A percentile compares a stretch with the other conserved stretches of the same genome.
phyloP scores from a whole-genome alignment of 495 filamentous ascomycete genomes.

The Parathielavia hyrcaniae region DNA sequence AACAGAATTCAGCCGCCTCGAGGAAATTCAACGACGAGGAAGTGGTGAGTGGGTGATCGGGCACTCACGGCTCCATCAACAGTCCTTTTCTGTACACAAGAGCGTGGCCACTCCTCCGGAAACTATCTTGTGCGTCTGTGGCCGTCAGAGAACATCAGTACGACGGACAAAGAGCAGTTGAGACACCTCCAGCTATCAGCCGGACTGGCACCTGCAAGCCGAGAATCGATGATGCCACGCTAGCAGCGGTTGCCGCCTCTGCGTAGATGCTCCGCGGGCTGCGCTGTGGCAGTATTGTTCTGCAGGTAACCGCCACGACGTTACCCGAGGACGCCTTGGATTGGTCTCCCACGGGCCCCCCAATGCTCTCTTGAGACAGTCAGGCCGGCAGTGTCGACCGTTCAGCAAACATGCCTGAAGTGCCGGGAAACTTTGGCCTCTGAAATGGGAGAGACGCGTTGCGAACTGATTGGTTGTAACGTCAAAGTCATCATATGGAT shows the following conservation, averaged over 20 bases:
- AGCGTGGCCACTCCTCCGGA: constrained; percentile 7
- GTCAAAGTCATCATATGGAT: too few species aligned
- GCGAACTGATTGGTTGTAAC: too few species aligned
- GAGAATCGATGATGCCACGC: constrained; percentile 12
- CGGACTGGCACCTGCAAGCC: not conserved
- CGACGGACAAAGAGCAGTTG: not conserved
- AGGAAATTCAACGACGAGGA: not conserved
- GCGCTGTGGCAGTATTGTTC: not conserved
- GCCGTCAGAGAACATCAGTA: not conserved
- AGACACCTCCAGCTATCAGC: constrained; percentile 16
- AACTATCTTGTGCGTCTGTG: not conserved
- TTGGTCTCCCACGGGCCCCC: constrained; percentile 1
- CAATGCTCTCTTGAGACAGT: too few species aligned
- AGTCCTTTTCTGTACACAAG: not conserved
- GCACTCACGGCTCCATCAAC: not conserved
- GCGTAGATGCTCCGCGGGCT: not conserved
- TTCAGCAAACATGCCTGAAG: too few species aligned
- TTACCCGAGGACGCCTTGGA: not conserved
- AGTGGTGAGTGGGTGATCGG: not conserved
- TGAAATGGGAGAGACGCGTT: too few species aligned
- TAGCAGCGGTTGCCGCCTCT: constrained; percentile 25
- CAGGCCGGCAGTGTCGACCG: too few species aligned
- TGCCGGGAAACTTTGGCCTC: not conserved
- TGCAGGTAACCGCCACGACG: constrained; percentile 18
- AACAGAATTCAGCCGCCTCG: constrained; percentile 7